Conservation (phyloP, 2,329 filamentous ascomycete genomes). For the Talaromyces sp. region DNA sequence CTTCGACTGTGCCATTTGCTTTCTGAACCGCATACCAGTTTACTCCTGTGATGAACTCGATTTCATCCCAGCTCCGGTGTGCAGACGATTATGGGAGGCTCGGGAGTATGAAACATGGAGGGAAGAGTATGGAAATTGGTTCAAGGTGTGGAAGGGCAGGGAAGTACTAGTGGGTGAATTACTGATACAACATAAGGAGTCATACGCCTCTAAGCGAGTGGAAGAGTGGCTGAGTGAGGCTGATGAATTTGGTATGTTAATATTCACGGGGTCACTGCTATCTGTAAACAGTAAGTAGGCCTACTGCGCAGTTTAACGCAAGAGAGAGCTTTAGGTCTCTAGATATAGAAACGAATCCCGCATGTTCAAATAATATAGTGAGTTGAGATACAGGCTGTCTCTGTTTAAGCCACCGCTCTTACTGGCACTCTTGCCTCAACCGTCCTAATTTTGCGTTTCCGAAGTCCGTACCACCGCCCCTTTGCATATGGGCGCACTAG, state of each 20-base stretch:
- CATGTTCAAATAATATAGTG: not conserved
- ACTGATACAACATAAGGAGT: not conserved
- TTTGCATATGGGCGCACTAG: not conserved
- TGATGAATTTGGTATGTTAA: not conserved
- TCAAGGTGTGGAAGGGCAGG: constrained; percentile 1
- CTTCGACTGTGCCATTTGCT: not conserved
- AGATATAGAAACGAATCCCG: not conserved
- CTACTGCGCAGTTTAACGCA: not conserved
- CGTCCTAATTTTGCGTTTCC: not conserved
- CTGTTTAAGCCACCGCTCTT: not conserved
- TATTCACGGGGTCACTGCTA: constrained; percentile 2
- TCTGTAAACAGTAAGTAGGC: constrained; percentile 1
- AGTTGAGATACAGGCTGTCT: not conserved
- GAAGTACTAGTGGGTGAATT: constrained; percentile 2
- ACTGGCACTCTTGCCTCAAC: not conserved
- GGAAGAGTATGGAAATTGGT: constrained; percentile 2
- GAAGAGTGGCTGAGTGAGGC: not conserved
- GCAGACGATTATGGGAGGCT: not conserved
- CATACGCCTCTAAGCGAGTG: not conserved
- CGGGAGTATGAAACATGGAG: constrained; percentile 3
- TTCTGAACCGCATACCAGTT: not conserved
- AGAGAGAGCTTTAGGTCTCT: not conserved
- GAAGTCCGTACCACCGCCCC: not conserved
- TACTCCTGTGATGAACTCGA: constrained; percentile 1
- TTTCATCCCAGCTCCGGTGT: not conserved